Percentiles rank a stretch among this genome's conserved stretches.
Conservation (phyloP, 2,329 filamentous ascomycete species). For the Sphaerulina populicola region DNA sequence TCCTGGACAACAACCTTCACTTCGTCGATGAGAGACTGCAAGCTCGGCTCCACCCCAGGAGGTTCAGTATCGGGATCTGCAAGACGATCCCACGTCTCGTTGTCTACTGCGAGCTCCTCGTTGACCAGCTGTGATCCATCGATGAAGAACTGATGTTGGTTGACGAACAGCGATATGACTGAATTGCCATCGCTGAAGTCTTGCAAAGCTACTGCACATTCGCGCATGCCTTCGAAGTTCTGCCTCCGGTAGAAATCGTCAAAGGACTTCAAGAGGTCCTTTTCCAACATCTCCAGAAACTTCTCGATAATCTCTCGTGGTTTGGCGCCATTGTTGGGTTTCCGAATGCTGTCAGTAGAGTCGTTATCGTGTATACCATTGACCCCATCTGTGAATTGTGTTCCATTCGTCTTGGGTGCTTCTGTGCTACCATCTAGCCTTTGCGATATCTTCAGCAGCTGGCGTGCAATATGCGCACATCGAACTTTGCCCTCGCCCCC, state of each 20-base stretch:
- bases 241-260: conserved; percentile 92
- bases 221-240: conserved; percentile 96
- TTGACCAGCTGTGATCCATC: conserved; percentile 85
- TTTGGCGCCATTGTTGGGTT: conserved; percentile 40
- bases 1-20: conserved; percentile 94
- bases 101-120: conserved; percentile 70
- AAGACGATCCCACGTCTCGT: conserved; percentile 73
- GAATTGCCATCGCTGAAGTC: conserved; percentile 95
- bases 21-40: conserved; percentile 88
- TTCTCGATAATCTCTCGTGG: conserved; percentile 82
- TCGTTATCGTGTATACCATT: conserved; percentile 45
- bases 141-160: conserved; percentile 99
- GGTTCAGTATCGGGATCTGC: conserved; percentile 91
- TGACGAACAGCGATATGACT: conserved; percentile 92
- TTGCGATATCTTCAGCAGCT: conserved; percentile 89
- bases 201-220: conserved; percentile 85
- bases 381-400: conserved; percentile 34
- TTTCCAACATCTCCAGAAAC: conserved; percentile 90
- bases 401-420: conserved; percentile 25
- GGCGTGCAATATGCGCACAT: conserved; percentile 86
- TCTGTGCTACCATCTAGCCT: conserved; percentile 63
- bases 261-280: conserved; percentile 90
- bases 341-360: conserved; percentile 45
- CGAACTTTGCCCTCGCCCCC: conserved; percentile 86
- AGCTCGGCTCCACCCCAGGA: conserved; percentile 79